Evolutionary conservation across 768 basidiomycete species (phyloP), one percentile per base, ranked within the genome.

Genomic region (Butyriboletus loyo): DNA sequence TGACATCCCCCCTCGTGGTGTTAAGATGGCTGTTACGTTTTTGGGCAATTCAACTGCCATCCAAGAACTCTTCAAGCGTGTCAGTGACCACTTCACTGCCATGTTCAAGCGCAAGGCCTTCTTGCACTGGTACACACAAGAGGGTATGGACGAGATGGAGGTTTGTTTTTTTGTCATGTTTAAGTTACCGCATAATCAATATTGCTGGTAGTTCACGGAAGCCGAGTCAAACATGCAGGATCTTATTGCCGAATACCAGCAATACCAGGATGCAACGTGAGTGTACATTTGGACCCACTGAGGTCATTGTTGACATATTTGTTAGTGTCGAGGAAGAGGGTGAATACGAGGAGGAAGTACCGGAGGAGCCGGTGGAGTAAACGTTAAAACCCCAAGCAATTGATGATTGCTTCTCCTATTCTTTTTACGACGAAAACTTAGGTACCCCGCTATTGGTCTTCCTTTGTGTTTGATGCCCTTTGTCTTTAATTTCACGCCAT

Each of bases 61-160:
- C 71, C 95, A 97, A 73, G 93, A 96, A 72, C 80, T 98, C 61
- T 98, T 98, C 91, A 93, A 94, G 80, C 94, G 96, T 78, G 93
- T 98, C 69, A 89, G 86, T 60, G 93, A 96, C 70, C 94, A 98
- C 72, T 98, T 99, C 84, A 91, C 92, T 56, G 92, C 92, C 74
- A 99, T 98, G 97, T 96, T 94, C 83, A 92, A 89, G 84, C 82
- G 96, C 70, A 98, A 98, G 78, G 95, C 95, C 24, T 94, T 94
- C 84, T 82, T 93, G 85, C 90, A 96, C 72, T 96, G 95, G 95
- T 98, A 98, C 74, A 98, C 95, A 32, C 92, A 96, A 72, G 97
- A 98, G 79, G 97, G 97, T 71, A 98, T 99, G 96, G 96, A 94
- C 69, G 92, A 93, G 81, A 92, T 93, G 91, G 91, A 94, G 79